Conservation (phyloP, 2,329 filamentous ascomycete genomes). For the Knoxdaviesia proteae region DNA sequence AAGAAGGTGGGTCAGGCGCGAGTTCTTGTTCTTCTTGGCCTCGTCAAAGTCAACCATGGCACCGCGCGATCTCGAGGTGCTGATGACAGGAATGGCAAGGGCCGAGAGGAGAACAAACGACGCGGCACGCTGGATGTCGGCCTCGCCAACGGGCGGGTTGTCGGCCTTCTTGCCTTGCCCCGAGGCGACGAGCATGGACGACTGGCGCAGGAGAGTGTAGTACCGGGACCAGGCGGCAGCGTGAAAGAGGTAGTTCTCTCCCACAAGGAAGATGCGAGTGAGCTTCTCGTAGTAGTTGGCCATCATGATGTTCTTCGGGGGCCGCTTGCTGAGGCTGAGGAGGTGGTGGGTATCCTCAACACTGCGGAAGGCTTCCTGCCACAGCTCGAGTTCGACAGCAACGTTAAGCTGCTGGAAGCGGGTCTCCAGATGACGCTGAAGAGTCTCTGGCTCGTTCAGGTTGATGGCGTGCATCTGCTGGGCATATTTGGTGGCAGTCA, state of each 20-base stretch:
- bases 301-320: constrained; percentile 99
- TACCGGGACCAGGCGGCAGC: constrained; percentile 94
- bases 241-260: constrained; percentile 98
- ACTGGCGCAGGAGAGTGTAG: constrained; percentile 89
- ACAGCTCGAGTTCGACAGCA: constrained; percentile 89
- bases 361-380: constrained; percentile 98
- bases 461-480: constrained; percentile 99
- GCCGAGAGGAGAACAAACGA: constrained; percentile 92
- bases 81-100: constrained; percentile 96
- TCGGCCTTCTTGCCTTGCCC: constrained; percentile 86
- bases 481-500: constrained; percentile 97
- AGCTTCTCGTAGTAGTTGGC: constrained; percentile 99
- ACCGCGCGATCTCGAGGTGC: constrained; percentile 86
- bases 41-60: constrained; percentile 94
- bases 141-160: constrained; percentile 73
- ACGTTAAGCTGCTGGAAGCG: constrained; percentile 98
- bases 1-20: constrained; percentile 81
- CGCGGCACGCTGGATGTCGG: constrained; percentile 80
- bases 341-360: constrained; percentile 98
- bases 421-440: constrained; percentile 92
- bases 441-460: constrained; percentile 86
- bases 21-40: constrained; percentile 97
- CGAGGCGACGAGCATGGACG: constrained; percentile 58
- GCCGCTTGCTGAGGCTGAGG: constrained; percentile 91
- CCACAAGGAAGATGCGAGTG: constrained; percentile 93